A percentile compares a stretch with the other conserved stretches of the same genome.
phyloP scores from a whole-genome alignment of 805 yeast species.

The Kodamaea leandrae region DNA sequence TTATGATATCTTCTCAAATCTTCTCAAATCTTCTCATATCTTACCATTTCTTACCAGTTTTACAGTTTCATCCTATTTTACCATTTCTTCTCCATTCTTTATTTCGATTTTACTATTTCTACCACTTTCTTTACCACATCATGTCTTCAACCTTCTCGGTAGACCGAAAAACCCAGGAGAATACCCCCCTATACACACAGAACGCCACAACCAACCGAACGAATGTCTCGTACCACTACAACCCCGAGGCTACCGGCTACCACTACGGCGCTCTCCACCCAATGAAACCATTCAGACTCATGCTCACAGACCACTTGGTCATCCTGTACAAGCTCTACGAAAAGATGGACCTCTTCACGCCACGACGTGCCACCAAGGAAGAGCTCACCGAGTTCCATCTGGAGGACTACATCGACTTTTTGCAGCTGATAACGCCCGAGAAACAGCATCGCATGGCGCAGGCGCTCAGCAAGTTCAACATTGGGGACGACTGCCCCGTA shows the following conservation, averaged over 20 bases:
- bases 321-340: slow-evolving; percentile 81
- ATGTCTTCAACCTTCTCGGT: slow-evolving; percentile 29
- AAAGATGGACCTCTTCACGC: slow-evolving; percentile 84
- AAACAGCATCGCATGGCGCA: slow-evolving; percentile 55
- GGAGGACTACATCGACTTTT: slow-evolving; percentile 78
- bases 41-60: neutral
- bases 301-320: slow-evolving; percentile 91
- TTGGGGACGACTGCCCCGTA: slow-evolving; percentile 93
- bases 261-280: slow-evolving; percentile 95
- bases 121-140: neutral
- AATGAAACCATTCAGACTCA: slow-evolving; percentile 95
- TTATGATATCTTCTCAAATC: no score
- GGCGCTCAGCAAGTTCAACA: slow-evolving; percentile 52
- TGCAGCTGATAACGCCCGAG: slow-evolving; percentile 75
- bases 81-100: neutral
- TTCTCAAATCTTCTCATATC: no score
- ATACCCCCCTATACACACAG: slow-evolving; percentile 33
- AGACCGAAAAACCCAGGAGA: slow-evolving; percentile 32
- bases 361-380: slow-evolving; percentile 76
- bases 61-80: neutral
- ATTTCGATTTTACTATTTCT: neutral
- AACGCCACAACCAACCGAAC: slow-evolving; percentile 37
- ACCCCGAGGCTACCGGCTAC: slow-evolving; percentile 73
- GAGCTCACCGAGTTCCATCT: slow-evolving; percentile 83
- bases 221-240: slow-evolving; percentile 83